Percentiles rank a stretch among this genome's conserved stretches.
Conservation (phyloP, 2,329 filamentous ascomycete species). For the Mariannaea elegans region DNA sequence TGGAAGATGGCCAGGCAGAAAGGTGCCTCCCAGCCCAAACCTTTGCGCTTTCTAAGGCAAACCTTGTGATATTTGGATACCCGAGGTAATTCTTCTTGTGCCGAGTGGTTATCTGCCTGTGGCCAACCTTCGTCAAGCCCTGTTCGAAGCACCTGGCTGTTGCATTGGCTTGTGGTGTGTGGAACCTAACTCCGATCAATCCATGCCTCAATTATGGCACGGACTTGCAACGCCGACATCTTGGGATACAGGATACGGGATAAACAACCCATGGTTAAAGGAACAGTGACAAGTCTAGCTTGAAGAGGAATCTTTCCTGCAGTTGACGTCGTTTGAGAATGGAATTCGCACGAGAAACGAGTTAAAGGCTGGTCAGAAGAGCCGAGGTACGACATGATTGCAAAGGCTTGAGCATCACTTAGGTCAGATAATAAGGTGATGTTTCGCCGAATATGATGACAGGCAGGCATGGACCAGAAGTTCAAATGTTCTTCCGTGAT, state of each 20-base stretch:
- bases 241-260: not conserved
- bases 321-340: not conserved
- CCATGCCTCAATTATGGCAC: not conserved
- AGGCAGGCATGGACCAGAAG: not conserved
- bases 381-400: conserved; percentile 24
- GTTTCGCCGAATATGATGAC: not conserved
- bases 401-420: not conserved
- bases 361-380: conserved; percentile 3
- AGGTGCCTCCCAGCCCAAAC: not conserved
- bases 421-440: not conserved
- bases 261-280: not conserved
- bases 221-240: not conserved
- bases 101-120: no score
- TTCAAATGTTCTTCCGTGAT: not conserved
- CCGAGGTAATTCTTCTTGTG: not conserved
- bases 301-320: not conserved
- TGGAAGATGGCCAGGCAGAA: not conserved
- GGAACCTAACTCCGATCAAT: no score
- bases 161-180: no score
- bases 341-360: not conserved
- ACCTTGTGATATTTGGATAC: not conserved
- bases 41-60: not conserved
- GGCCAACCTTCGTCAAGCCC: no score
- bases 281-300: not conserved
- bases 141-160: no score